Base-by-base conservation (phyloP, 176 grass and related monocot genomes). In the Oryza glaberrima region DNA sequence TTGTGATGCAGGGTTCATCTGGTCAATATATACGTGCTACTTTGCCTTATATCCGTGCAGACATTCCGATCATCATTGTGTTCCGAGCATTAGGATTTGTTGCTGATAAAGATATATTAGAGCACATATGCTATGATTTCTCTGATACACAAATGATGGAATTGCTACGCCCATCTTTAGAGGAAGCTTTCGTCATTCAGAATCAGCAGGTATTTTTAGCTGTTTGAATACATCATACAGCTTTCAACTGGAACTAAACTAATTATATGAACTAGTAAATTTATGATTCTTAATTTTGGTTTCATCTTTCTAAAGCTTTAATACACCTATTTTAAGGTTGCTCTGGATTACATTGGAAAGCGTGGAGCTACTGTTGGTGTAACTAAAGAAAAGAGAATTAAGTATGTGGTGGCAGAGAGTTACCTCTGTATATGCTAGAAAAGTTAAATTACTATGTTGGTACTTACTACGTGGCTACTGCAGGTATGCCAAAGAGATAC, bases 131-230 rank as follows among this genome's bases (percentile, higher is more conserved):
- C 82, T 99, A 99, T 52, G 96, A 96, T 73, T 99, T 99, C 45
- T 89, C 89, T 60, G 96, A 99, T 88, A 92, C 93, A 65, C 93
- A 99, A 91, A 99, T 99, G 96, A 99, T 99, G 96, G 96, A 99
- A 84, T 84, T 99, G 69, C 71, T 99, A 44, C 77, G 96, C 12
- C 96, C 96, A 70, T 98, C 96, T 76, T 71, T 98, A 45, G 96
- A 96, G 79, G 96, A 99, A 83, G 96, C 96, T 85, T 96, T 96
- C 72, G 93, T 96, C 73, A 99, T 99, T 73, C 96, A 99, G 90
- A 99, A 99, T 86, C 96, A 99, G 69, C 96, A 96, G 94, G 96
- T 96, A 88, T 70, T 85, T 70, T 78, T 35, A 34, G 9, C 65
- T 79, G 69, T 26, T 83, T 22, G 67, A 82, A 22, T 61, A 20